Evolutionary conservation across 495 filamentous ascomycete species (phyloP), one percentile per base, ranked within the genome.

Genomic region (Xylona heveae): DNA sequence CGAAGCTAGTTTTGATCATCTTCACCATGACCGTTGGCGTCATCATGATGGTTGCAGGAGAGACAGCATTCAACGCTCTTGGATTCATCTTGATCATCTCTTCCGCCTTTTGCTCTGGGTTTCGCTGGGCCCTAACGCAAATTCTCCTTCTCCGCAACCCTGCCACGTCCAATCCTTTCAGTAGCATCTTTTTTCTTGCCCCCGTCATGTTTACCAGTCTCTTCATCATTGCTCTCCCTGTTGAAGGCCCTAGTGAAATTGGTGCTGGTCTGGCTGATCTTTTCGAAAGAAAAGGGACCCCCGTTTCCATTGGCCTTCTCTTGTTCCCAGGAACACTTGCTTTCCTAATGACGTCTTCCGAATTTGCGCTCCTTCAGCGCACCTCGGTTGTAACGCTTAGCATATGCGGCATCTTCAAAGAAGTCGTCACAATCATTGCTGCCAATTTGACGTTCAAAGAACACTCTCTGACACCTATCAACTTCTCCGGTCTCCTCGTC

Each of bases 331-430:
- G 90, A 4, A 54, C 68, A 8, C 74, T 99, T 18, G 90, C 90
- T 3, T 99, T 99, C 45, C 64, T 82, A 30, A 99, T 99, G 90
- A 93, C 88, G 20, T 66, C 81, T 1, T 81, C 80, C 28, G 90
- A 99, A 54, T 99, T 95, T 43, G 85, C 90, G 28, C 28, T 99
- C 19, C 62, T 99, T 26, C 74, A 94, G 59, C 81, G 90, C 20
- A 95, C 84, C 3, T 83, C 75, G 4, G 90, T 99, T 32, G 90
- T 99, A 29, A 95, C 90, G 0, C 64, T 99, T 30, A 83, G 75
- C 31, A 94, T 99, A 34, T 90, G 83, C 40, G 90, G 90, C 29
- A 99, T 95, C 32, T 95, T 99, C 62, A 99, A 99, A 53, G 90
- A 99, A 54, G 90, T 93, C 7, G 73, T 99, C 32, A 99, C 90